phyloP scores from a whole-genome alignment of 2,329 filamentous ascomycete species.

The Penicillium sp. region DNA sequence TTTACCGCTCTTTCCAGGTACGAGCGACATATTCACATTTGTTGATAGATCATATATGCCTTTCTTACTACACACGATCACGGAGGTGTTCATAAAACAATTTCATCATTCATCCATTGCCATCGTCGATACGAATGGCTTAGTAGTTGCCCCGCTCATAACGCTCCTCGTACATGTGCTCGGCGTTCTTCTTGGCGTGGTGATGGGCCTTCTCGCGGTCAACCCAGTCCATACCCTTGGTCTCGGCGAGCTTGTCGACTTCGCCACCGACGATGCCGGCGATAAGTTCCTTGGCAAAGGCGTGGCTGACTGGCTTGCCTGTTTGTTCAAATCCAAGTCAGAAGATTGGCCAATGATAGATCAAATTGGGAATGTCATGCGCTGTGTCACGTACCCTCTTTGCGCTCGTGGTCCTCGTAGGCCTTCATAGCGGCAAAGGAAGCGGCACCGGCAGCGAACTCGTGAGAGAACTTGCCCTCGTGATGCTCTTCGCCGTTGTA shows the following conservation, averaged over 20 bases:
- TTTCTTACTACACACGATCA: not conserved
- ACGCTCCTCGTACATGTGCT: conserved; percentile 55
- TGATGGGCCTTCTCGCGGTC: conserved; percentile 53
- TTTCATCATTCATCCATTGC: conserved; percentile 3
- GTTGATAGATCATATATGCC: not conserved
- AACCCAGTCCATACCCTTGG: conserved; percentile 55
- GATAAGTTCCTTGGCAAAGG: conserved; percentile 68
- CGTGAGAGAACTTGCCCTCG: conserved; percentile 60
- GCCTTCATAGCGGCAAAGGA: conserved; percentile 72
- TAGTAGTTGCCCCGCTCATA: conserved; percentile 43
- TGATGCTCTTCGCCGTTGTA: conserved; percentile 44
- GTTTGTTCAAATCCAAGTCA: not conserved
- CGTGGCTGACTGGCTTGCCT: conserved; percentile 64
- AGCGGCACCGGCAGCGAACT: conserved; percentile 65
- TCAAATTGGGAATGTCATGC: not conserved
- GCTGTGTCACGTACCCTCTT: conserved; percentile 47
- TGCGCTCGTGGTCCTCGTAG: conserved; percentile 66
- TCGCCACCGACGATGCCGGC: conserved; percentile 64
- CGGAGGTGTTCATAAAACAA: not conserved
- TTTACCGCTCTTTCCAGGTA: conserved; percentile 1
- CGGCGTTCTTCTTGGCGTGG: conserved; percentile 51
- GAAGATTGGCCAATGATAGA: not conserved
- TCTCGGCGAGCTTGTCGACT: conserved; percentile 66
- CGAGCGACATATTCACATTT: not conserved
- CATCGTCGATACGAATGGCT: conserved; percentile 35